Percentiles rank a stretch among this genome's conserved stretches.
Conservation (phyloP, 805 yeast genomes). For the Lipomyces sp. region DNA sequence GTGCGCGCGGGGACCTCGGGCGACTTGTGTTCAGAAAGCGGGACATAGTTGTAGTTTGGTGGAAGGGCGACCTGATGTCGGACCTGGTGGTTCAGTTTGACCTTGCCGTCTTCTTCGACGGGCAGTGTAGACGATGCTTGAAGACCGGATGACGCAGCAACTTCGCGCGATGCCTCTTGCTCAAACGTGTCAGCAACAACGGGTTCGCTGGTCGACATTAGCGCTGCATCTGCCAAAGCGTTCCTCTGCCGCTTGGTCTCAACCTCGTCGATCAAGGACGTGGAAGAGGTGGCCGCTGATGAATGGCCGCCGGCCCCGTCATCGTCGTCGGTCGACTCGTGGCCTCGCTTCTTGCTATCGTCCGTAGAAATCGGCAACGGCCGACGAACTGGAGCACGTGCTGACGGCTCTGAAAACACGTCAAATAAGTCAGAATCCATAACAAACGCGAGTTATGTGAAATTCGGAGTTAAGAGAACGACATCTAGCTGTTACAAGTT, state of each 20-base stretch:
- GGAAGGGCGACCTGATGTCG: conserved; percentile 98
- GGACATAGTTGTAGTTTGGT: conserved; percentile 80
- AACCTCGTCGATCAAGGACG: too few species aligned
- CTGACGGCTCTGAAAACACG: conserved; percentile 36
- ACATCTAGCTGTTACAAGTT: too few species aligned
- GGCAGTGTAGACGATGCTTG: conserved; percentile 42
- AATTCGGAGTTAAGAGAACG: too few species aligned
- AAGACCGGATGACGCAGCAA: conserved; percentile 74
- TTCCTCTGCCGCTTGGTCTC: neutral
- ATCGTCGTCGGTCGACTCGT: too few species aligned
- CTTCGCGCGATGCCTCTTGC: conserved; percentile 85
- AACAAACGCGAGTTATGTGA: too few species aligned
- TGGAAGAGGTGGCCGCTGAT: too few species aligned
- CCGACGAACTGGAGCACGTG: conserved; percentile 25
- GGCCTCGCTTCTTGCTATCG: neutral
- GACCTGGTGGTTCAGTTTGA: conserved; percentile 84
- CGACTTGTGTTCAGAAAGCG: conserved; percentile 84
- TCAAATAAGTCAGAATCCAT: conserved; percentile 35
- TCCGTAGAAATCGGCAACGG: neutral
- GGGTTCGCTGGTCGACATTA: conserved; percentile 41
- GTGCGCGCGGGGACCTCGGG: conserved; percentile 71
- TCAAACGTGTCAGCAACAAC: conserved; percentile 84
- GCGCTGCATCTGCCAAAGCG: neutral
- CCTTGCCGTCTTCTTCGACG: conserved; percentile 47
- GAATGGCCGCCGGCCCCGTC: too few species aligned